These are phyloP conservation scores for Colletotrichum coccodes DNA, from an alignment of 2,329 filamentous ascomycete species.

Conservation along the genomic window DNA sequence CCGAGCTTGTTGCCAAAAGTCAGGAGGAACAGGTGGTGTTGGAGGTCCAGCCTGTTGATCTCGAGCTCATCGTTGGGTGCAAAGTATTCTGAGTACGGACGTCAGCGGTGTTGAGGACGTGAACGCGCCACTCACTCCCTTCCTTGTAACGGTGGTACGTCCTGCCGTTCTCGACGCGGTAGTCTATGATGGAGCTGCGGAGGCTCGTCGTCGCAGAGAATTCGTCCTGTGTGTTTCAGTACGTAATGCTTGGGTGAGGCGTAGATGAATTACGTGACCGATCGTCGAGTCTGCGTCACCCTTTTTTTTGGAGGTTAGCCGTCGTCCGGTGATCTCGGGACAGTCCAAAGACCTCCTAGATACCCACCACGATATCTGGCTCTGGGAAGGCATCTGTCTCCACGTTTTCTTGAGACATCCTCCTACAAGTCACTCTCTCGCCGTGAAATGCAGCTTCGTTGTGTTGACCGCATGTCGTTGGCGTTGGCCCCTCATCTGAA, in stretches of 20 bases:
- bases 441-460: neutral
- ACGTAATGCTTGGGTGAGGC: no score
- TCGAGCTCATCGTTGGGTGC: conserved; percentile 36
- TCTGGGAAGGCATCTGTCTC: neutral
- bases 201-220: conserved; percentile 31
- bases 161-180: conserved; percentile 49
- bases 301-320: neutral
- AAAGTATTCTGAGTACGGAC: neutral
- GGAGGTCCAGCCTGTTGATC: conserved; percentile 46
- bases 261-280: neutral
- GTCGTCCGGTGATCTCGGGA: neutral
- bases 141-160: conserved; percentile 44
- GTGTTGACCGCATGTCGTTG: neutral
- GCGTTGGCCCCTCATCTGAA: neutral
- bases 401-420: neutral
- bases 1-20: conserved; percentile 44
- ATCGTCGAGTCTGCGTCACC: conserved; percentile 8
- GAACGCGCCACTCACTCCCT: conserved; percentile 1
- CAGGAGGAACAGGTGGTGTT: conserved; percentile 47
- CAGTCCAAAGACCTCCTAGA: neutral
- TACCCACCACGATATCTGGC: conserved; percentile 1
- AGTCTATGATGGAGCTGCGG: conserved; percentile 46
- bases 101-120: neutral
- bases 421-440: neutral
- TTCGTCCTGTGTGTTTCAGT: neutral